These are phyloP conservation scores for Trematosphaeria pertusa DNA, from an alignment of 2,329 filamentous ascomycete species.

Conservation along the genomic window DNA sequence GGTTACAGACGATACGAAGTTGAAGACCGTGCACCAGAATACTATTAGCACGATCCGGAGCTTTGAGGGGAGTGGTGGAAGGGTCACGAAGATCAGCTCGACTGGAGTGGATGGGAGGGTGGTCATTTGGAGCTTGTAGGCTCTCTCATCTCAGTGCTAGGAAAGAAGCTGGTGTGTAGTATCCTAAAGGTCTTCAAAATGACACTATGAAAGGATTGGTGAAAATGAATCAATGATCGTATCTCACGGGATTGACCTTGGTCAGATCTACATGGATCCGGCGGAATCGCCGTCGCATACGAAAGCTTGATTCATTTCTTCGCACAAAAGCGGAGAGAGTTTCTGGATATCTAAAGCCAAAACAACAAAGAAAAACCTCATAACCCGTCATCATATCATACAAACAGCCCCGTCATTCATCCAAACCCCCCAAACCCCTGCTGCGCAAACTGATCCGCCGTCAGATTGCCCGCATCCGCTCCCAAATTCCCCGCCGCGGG, in stretches of 20 bases:
- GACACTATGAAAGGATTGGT: no score
- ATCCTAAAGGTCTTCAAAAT: no score
- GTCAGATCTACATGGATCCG: no score
- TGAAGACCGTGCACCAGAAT: slow-evolving; percentile 97
- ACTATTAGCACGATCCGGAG: slow-evolving; percentile 85
- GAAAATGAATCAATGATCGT: no score
- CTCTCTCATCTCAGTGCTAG: neutral
- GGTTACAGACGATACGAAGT: slow-evolving; percentile 86
- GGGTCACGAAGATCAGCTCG: slow-evolving; percentile 80
- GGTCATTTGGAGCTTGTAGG: slow-evolving; percentile 56
- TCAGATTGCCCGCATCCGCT: slow-evolving; percentile 1
- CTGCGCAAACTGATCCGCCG: slow-evolving; percentile 24
- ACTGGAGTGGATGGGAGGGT: slow-evolving; percentile 57
- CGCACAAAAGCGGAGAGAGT: slow-evolving; percentile 21
- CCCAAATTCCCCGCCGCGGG: slow-evolving; percentile 13
- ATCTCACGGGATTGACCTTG: no score
- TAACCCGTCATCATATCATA: neutral
- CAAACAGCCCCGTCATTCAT: slow-evolving; percentile 4
- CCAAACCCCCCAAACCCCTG: slow-evolving; percentile 38
- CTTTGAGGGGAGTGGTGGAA: slow-evolving; percentile 71
- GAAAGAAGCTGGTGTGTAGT: no score
- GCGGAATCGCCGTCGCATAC: no score
- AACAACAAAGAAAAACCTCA: slow-evolving; percentile 1
- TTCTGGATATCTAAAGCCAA: slow-evolving; percentile 2
- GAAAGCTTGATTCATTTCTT: slow-evolving; percentile 13